phyloP scores from a whole-genome alignment of 139 green algal genomes.

The Tetraselmis striata region DNA sequence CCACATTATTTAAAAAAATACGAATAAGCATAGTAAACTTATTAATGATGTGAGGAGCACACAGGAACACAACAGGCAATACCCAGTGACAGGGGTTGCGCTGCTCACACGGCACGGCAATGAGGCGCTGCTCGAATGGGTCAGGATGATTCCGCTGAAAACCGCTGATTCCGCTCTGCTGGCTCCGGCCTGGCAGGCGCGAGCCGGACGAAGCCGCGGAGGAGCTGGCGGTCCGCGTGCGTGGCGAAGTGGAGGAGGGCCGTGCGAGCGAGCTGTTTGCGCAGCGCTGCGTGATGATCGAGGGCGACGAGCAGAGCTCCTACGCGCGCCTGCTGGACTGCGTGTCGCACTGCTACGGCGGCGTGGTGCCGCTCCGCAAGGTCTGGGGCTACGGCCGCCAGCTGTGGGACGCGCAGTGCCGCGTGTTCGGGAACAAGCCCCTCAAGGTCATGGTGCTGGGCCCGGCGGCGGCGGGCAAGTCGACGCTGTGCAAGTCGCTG shows the following conservation, averaged over 20 bases:
- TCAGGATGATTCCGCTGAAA: too few species aligned
- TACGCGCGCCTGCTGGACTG: slow-evolving; percentile 30
- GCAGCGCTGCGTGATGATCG: slow-evolving; percentile 3
- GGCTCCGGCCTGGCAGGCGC: too few species aligned
- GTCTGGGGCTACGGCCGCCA: slow-evolving; percentile 69
- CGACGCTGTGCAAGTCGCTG: slow-evolving; percentile 4
- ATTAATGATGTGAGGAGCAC: too few species aligned
- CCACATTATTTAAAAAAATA: too few species aligned
- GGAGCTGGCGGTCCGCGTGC: slow-evolving; percentile 18
- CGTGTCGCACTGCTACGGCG: slow-evolving; percentile 41
- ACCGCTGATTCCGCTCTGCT: too few species aligned
- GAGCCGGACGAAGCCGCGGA: slow-evolving; percentile 44
- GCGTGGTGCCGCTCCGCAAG: slow-evolving; percentile 37
- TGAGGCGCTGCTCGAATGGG: too few species aligned
- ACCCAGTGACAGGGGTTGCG: too few species aligned
- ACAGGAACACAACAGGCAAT: too few species aligned
- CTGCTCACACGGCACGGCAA: too few species aligned
- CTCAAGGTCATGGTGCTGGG: slow-evolving; percentile 30
- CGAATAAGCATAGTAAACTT: too few species aligned
- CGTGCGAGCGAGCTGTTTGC: neutral
- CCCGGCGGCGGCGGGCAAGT: slow-evolving; percentile 19
- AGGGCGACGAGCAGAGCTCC: slow-evolving; percentile 18
- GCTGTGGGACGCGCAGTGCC: slow-evolving; percentile 50
- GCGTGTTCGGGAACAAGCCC: slow-evolving; percentile 47
- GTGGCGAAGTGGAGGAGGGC: neutral